Conservation (phyloP, 2,329 filamentous ascomycete genomes). For the Rhexocercosporidium sp. region DNA sequence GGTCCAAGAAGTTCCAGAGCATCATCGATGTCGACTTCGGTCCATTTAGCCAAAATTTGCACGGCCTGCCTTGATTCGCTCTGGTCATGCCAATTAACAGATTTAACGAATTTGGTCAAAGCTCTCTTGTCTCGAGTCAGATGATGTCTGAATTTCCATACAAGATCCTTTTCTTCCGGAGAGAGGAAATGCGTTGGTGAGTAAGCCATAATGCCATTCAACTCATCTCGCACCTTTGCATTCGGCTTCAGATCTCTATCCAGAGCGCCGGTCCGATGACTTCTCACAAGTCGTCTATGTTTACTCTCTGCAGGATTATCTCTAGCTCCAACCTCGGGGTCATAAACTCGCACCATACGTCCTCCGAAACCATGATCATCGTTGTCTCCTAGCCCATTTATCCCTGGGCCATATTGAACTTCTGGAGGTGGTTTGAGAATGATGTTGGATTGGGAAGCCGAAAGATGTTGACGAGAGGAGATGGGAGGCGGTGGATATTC, state of each 20-base stretch:
- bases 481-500: constrained; percentile 88
- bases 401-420: constrained; percentile 88
- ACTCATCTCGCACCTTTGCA: constrained; percentile 90
- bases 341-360: constrained; percentile 83
- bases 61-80: constrained; percentile 88
- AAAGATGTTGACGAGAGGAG: constrained; percentile 71
- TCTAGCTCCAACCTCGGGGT: constrained; percentile 85
- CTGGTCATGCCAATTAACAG: constrained; percentile 89
- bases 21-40: constrained; percentile 95
- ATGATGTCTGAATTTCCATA: constrained; percentile 98
- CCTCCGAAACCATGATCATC: constrained; percentile 54
- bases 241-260: constrained; percentile 97
- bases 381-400: constrained; percentile 68
- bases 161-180: constrained; percentile 90
- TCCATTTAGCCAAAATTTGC: constrained; percentile 90
- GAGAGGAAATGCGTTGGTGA: constrained; percentile 88
- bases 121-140: constrained; percentile 90
- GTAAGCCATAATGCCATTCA: constrained; percentile 90
- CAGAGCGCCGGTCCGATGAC: constrained; percentile 86
- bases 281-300: constrained; percentile 88
- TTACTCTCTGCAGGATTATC: constrained; percentile 97
- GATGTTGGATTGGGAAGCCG: constrained; percentile 68
- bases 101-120: constrained; percentile 97
- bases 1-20: constrained; percentile 92
- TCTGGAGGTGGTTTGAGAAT: constrained; percentile 82